phyloP scores from a whole-genome alignment of 148 eudicot species.

The Rhododendron ferrugineum region DNA sequence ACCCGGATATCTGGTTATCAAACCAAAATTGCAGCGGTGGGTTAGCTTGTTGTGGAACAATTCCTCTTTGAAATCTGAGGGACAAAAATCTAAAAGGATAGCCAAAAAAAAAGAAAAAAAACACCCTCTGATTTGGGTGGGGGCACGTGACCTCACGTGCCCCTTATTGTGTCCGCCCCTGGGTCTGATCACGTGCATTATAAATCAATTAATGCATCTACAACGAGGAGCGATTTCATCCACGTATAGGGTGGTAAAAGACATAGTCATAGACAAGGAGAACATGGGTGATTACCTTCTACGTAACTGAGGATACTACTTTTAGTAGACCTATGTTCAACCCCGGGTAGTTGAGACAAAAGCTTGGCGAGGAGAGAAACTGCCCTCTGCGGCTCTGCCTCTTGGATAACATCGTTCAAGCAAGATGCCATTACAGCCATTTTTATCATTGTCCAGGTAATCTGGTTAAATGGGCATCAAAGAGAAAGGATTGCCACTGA shows the following conservation, averaged over 20 bases:
- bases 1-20: no score
- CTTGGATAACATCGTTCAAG: background rate
- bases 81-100: no score
- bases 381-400: background rate
- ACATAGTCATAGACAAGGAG: background rate
- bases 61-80: no score
- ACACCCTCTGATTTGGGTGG: no score
- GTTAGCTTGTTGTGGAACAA: no score
- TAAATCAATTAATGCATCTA: background rate
- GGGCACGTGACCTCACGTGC: no score
- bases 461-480: background rate
- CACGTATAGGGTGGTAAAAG: background rate
- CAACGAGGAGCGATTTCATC: background rate
- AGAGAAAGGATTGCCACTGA: background rate
- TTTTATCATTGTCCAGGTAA: background rate
- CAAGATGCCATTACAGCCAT: background rate
- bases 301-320: background rate
- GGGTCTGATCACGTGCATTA: background rate
- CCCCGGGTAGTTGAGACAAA: background rate
- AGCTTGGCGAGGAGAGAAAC: background rate
- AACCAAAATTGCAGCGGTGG: no score
- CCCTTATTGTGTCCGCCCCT: no score
- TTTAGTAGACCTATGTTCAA: background rate
- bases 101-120: no score
- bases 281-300: background rate